A percentile compares a stretch with the other conserved stretches of the same genome.
These are phyloP conservation scores for Austroboletus niveus DNA, from an alignment of 1,284 basidiomycete species.

Conservation along the genomic window DNA sequence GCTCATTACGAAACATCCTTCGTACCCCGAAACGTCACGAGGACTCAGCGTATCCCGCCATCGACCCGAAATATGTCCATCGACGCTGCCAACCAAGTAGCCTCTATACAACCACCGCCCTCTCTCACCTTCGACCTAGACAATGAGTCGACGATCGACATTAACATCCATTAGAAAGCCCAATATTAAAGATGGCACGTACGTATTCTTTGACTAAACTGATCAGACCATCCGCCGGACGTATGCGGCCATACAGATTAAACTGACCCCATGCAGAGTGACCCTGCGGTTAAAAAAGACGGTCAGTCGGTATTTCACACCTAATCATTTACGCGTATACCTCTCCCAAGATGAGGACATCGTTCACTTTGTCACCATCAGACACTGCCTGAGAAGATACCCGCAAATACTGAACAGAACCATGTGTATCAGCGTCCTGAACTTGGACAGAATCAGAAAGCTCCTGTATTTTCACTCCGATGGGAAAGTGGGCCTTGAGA, in stretches of 20 bases:
- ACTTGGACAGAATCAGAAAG: conserved; percentile 17
- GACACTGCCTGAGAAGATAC: neutral
- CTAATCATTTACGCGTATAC: conserved; percentile 36
- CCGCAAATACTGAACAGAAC: conserved; percentile 42
- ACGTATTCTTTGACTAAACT: conserved; percentile 76
- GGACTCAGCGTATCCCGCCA: conserved; percentile 75
- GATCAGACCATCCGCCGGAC: conserved; percentile 69
- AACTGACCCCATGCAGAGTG: conserved; percentile 83
- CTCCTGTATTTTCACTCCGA: conserved; percentile 20
- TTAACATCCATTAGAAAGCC: neutral
- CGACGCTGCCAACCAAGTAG: conserved; percentile 62
- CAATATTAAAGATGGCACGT: neutral
- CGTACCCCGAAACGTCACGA: conserved; percentile 56
- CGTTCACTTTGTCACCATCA: conserved; percentile 29
- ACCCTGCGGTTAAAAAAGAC: conserved; percentile 45
- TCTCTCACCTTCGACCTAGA: conserved; percentile 61
- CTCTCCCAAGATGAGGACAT: conserved; percentile 71
- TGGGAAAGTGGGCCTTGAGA: conserved; percentile 33
- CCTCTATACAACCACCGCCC: conserved; percentile 78
- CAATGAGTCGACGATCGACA: neutral
- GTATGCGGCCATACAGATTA: conserved; percentile 62
- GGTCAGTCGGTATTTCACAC: neutral
- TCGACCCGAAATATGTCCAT: conserved; percentile 65
- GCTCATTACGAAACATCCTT: conserved; percentile 75
- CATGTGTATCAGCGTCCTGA: conserved; percentile 22